These are phyloP conservation scores for Acaromyces ingoldii DNA, from an alignment of 1,284 basidiomycete species.

Conservation along the genomic window DNA sequence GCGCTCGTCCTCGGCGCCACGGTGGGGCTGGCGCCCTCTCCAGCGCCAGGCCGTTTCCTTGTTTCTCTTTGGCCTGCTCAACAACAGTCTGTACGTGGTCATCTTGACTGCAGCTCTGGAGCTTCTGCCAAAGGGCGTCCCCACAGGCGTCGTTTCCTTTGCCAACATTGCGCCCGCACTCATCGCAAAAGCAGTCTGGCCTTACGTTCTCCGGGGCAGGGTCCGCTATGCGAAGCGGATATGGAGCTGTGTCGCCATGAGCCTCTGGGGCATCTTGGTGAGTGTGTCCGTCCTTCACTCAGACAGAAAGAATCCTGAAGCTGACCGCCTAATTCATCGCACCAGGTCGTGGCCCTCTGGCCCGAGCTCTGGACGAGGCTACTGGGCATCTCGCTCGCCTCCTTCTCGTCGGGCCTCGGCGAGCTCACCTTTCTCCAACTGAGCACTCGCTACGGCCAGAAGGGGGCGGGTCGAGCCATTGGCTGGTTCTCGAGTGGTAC, in stretches of 20 bases:
- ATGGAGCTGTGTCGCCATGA: slow-evolving; percentile 52
- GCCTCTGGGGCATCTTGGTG: slow-evolving; percentile 45
- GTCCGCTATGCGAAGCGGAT: slow-evolving; percentile 37
- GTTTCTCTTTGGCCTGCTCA: slow-evolving; percentile 52
- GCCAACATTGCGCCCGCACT: slow-evolving; percentile 53
- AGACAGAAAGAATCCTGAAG: background rate
- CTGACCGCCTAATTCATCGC: background rate
- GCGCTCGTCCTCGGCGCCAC: no score
- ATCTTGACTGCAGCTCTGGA: slow-evolving; percentile 93
- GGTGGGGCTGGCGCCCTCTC: no score
- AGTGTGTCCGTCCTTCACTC: background rate
- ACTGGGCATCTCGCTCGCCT: slow-evolving; percentile 80
- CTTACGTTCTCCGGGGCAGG: slow-evolving; percentile 58
- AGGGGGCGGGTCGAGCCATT: slow-evolving; percentile 7
- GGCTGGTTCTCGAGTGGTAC: slow-evolving; percentile 65
- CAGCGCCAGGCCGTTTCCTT: slow-evolving; percentile 23
- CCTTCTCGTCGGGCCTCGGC: slow-evolving; percentile 86
- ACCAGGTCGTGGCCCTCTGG: slow-evolving; percentile 78
- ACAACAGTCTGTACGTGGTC: slow-evolving; percentile 69
- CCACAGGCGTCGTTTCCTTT: slow-evolving; percentile 78
- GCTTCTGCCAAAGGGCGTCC: slow-evolving; percentile 65
- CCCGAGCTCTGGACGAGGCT: slow-evolving; percentile 67
- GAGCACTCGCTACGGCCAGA: slow-evolving; percentile 62
- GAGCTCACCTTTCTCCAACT: slow-evolving; percentile 92
- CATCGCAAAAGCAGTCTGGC: slow-evolving; percentile 83